These are phyloP conservation scores for Fusarium napiforme DNA, from an alignment of 2,329 filamentous ascomycete species.

Conservation along the genomic window DNA sequence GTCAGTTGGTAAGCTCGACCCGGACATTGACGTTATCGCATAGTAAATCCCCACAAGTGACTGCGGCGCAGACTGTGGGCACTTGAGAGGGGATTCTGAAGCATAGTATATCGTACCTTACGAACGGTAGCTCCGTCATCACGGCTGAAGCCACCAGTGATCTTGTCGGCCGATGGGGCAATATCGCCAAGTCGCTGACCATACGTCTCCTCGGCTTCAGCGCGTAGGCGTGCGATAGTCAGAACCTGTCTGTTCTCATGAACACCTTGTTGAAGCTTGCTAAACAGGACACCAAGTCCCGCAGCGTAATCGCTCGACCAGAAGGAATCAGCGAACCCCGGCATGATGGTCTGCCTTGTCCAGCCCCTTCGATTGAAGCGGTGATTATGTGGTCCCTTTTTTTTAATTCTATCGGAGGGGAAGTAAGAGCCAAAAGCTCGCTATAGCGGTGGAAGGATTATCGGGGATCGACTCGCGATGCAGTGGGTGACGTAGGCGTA, in stretches of 20 bases:
- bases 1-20: constrained; percentile 32
- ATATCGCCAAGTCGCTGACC: constrained; percentile 85
- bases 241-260: constrained; percentile 95
- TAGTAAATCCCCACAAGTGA: neutral
- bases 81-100: neutral
- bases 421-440: constrained; percentile 22
- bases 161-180: constrained; percentile 81
- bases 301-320: constrained; percentile 98
- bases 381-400: constrained; percentile 19
- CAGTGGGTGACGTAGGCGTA: constrained; percentile 9
- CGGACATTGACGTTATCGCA: neutral
- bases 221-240: constrained; percentile 90
- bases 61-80: neutral
- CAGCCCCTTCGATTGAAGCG: constrained; percentile 37
- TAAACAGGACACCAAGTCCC: constrained; percentile 91
- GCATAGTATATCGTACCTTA: constrained; percentile 70
- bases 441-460: constrained; percentile 17
- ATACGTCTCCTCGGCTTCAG: constrained; percentile 93
- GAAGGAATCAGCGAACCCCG: constrained; percentile 93
- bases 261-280: constrained; percentile 95
- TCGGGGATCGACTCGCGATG: constrained; percentile 21
- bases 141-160: constrained; percentile 83
- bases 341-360: constrained; percentile 67
- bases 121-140: constrained; percentile 96
- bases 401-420: constrained; percentile 13